phyloP scores from a whole-genome alignment of 2,329 filamentous ascomycete genomes.

The Helotiales sp. region DNA sequence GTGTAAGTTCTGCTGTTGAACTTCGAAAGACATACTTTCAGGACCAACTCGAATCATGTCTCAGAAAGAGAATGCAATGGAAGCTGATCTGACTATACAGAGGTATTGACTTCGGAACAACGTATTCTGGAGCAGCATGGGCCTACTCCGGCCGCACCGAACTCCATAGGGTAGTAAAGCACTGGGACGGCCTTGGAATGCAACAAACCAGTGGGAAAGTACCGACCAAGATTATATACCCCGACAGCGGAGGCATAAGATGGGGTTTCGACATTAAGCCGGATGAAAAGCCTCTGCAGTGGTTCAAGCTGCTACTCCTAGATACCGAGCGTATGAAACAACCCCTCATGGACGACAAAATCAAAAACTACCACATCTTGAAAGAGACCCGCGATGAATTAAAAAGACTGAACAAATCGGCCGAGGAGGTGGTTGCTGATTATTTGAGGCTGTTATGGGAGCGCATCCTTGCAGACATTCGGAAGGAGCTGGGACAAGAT shows the following conservation, averaged over 20 bases:
- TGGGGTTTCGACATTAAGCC: background rate
- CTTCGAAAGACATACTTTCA: no score
- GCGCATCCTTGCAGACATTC: background rate
- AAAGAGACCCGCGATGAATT: background rate
- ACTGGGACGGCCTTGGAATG: background rate
- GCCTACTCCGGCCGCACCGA: background rate
- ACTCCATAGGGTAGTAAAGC: background rate
- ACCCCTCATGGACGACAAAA: background rate
- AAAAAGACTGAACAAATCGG: background rate
- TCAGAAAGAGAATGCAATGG: no score
- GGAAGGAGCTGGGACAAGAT: background rate
- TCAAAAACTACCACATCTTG: background rate
- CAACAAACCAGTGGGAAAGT: background rate
- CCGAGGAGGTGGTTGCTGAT: background rate
- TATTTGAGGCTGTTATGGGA: background rate
- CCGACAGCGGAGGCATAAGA: background rate
- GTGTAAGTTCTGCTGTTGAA: no score
- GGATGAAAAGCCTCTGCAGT: background rate
- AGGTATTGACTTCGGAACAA: no score
- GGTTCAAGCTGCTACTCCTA: background rate
- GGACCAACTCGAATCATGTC: no score
- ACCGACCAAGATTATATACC: background rate
- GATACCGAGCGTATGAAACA: background rate
- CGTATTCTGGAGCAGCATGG: no score
- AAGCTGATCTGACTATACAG: no score